Evolutionary conservation across 2,329 filamentous ascomycete species (phyloP).

Genomic region (Botryotinia narcissicola): DNA sequence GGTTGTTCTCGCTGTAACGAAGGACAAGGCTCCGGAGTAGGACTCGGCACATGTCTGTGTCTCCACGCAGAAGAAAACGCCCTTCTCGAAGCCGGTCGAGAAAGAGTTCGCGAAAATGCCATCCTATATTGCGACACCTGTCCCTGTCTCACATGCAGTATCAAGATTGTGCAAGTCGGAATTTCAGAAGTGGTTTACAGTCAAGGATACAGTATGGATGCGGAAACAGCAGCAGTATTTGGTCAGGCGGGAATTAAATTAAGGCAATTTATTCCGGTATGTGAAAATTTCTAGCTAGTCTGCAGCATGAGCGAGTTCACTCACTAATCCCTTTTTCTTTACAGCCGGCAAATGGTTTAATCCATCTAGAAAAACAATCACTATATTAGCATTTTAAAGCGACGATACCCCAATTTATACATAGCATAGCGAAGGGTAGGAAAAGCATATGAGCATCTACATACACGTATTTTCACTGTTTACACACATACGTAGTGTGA

Average conservation of each 20-base stretch:
- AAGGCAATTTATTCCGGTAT: conserved; percentile 82
- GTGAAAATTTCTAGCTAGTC: conserved; percentile 38
- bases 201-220: conserved; percentile 93
- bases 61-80: conserved; percentile 99
- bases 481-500: background rate
- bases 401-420: background rate
- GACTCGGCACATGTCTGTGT: conserved; percentile 84
- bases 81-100: conserved; percentile 86
- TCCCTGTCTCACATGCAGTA: conserved; percentile 94
- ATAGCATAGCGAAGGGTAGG: background rate
- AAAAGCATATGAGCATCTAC: background rate
- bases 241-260: conserved; percentile 78
- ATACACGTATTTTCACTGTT: background rate
- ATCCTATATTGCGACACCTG: conserved; percentile 95
- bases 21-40: conserved; percentile 65
- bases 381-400: conserved; percentile 23
- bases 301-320: background rate
- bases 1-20: conserved; percentile 87
- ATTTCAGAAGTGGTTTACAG: conserved; percentile 95
- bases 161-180: conserved; percentile 97
- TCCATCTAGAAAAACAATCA: conserved; percentile 54
- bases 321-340: conserved; percentile 11
- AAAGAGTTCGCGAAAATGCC: conserved; percentile 78
- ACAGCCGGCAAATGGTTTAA: conserved; percentile 62
- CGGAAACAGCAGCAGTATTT: conserved; percentile 77